Base-by-base conservation (phyloP, 257 asterid species). In the Capsicum pubescens region DNA sequence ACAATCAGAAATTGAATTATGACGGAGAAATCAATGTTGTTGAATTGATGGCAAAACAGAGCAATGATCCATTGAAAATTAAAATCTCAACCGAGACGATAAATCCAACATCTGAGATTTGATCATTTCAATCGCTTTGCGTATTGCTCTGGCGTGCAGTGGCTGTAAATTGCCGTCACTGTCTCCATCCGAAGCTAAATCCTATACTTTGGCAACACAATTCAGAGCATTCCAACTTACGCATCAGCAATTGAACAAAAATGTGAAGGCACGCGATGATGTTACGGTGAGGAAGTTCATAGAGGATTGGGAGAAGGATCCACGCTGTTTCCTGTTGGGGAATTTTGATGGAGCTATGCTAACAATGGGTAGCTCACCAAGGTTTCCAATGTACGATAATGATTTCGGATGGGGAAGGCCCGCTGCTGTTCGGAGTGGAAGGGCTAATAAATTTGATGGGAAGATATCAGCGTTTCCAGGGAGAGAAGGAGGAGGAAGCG, bases 131-230 rank as follows among this genome's bases (percentile, higher is more conserved):
- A 84, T 91, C 97, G 0, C 89, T 92, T 0, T 86, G 92, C 81
- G 95, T 93, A 36, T 81, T 93, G 63, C 84, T 93, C 19, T 90
- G 93, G 95, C 92, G 93, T 0, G 95, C 87, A 7, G 86, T 90
- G 58, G n/a, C n/a, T n/a, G n/a, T 16, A 46, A 55, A 12, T 55
- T 55, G 59, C 17, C 6, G 46, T 42, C 55, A 79, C 44, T 55
- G n/a, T 11, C 48, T 55, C 6, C 93, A 91, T 83, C 94, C 94
- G 70, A 87, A 89, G 85, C 89, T 92, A 12, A 86, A 89, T 13
- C 86, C 93, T 90, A 35, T 92, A 92, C 82, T 92, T 92, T 81
- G 94, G 95, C 2, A 92, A 92, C 87, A 93, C 95, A 7, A 92
- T 91, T 17, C 95, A 92, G 88, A 91, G 95, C 88, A 74, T 84